Evolutionary conservation across 73 alveolate species (phyloP), one percentile per base, ranked within the genome.

Genomic region (Paramecium octaurelia): DNA sequence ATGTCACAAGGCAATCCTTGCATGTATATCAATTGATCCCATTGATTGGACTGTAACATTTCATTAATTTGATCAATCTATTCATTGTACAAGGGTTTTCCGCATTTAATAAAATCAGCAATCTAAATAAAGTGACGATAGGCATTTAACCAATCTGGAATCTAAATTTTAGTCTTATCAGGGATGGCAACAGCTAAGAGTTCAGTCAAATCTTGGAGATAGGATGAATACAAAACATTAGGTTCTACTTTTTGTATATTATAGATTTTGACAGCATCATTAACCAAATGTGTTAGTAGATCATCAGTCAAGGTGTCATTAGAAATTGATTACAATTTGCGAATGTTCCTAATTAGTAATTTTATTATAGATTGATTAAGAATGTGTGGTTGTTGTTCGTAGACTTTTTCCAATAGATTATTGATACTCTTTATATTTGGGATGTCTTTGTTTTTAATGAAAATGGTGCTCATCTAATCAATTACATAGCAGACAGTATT

Each of bases 401-500:
- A 89, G 1, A 24, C 88, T 9, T 69, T 64, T 29, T 77, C 50
- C 46, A 89, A 43, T 31, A 71, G 75, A 24, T 50, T 12, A 59
- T 44, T 70, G 9, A 89, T 40, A 6, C 23, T 40, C 29, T 76
- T 58, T 6, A 89, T 27, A 36, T 89, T 71, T 2, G 75, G 69
- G 7, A 71, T 29, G 4, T 89, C 70, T 44, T 73, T 44, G 23
- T 71, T 73, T 35, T 89, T 44, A 88, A 89, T 44, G 14, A 71
- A 54, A 34, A 83, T 70, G 4, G 92, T 89, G 1, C 88, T 40
- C 50, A 92, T 58, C 6, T 42, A 69, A 88, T 92, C 95, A 9
- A 95, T 95, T 6, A 91, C 42, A 95, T 95, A 94, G 60, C 94
- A 92, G 23, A 89, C 64, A 21, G 87, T 68, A 29, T 95, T 95